These are phyloP conservation scores for Fraxinus anomala DNA, from an alignment of 257 asterid species.

Conservation along the genomic window DNA sequence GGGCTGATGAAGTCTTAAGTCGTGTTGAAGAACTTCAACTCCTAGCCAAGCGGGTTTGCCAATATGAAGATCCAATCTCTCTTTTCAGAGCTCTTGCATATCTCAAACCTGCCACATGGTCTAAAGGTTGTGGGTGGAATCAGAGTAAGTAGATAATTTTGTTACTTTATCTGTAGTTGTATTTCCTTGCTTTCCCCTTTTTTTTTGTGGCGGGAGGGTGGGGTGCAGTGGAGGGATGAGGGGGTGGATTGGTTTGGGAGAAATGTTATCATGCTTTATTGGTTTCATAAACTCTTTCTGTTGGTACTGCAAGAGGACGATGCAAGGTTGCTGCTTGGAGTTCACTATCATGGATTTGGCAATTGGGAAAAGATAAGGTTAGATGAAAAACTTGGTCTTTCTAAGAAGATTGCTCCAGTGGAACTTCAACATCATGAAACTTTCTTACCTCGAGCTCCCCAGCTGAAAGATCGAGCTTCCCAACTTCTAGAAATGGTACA, in stretches of 20 bases:
- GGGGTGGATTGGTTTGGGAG: background rate
- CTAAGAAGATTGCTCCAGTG: slow-evolving; percentile 95
- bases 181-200: background rate
- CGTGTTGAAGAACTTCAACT: slow-evolving; percentile 97
- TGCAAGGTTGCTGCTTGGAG: slow-evolving; percentile 93
- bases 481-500: slow-evolving; percentile 91
- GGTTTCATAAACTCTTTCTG: slow-evolving; percentile 15
- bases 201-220: background rate
- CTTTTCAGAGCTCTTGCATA: slow-evolving; percentile 82
- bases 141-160: slow-evolving; percentile 66
- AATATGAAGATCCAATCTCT: slow-evolving; percentile 80
- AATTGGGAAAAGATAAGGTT: slow-evolving; percentile 93
- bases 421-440: slow-evolving; percentile 99
- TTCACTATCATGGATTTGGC: slow-evolving; percentile 93
- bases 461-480: slow-evolving; percentile 93
- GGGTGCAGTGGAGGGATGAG: background rate
- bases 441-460: slow-evolving; percentile 97
- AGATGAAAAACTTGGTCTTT: slow-evolving; percentile 84
- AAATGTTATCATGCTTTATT: slow-evolving; percentile 14
- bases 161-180: slow-evolving; percentile 11
- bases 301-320: slow-evolving; percentile 80
- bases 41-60: slow-evolving; percentile 84
- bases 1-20: slow-evolving; percentile 83
- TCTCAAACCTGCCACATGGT: slow-evolving; percentile 96
- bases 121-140: slow-evolving; percentile 99